Conservation (phyloP, 169 alveolate genomes). For the Plasmodium inui region DNA sequence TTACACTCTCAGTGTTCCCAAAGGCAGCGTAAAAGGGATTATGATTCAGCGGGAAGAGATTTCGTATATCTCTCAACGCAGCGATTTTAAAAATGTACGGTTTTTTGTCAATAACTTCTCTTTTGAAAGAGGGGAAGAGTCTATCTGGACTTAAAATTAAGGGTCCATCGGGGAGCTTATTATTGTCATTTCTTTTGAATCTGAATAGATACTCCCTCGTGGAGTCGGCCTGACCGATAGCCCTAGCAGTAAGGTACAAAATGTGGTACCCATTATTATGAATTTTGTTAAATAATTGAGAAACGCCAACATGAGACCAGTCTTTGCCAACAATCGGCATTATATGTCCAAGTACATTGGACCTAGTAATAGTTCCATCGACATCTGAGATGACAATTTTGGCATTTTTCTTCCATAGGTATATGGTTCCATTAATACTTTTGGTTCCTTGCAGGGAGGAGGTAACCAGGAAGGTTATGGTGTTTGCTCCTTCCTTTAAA, state of each 20-base stretch:
- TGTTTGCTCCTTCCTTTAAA: constrained; percentile 91
- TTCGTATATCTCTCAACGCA: constrained; percentile 94
- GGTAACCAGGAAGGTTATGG: constrained; percentile 90
- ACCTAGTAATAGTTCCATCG: constrained; percentile 97
- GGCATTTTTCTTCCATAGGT: constrained; percentile 93
- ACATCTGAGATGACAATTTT: constrained; percentile 97
- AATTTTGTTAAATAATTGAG: constrained; percentile 93
- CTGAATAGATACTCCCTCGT: constrained; percentile 94
- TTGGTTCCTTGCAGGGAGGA: constrained; percentile 93
- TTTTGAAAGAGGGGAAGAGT: constrained; percentile 93
- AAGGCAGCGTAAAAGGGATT: constrained; percentile 98
- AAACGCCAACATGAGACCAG: constrained; percentile 98
- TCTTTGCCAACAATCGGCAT: constrained; percentile 97
- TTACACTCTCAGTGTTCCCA: constrained; percentile 97
- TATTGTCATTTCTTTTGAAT: constrained; percentile 89
- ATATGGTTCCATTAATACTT: constrained; percentile 92
- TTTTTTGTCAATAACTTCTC: constrained; percentile 96
- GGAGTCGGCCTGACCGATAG: constrained; percentile 96
- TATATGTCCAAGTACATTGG: constrained; percentile 97
- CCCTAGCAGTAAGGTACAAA: constrained; percentile 97
- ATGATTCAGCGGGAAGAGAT: constrained; percentile 92
- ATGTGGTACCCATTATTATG: constrained; percentile 95
- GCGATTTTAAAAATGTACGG: constrained; percentile 96
- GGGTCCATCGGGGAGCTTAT: constrained; percentile 95
- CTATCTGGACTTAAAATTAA: constrained; percentile 97